Base-by-base conservation (phyloP, 1,284 basidiomycete genomes). In the Cystobasidiaceae sp. region DNA sequence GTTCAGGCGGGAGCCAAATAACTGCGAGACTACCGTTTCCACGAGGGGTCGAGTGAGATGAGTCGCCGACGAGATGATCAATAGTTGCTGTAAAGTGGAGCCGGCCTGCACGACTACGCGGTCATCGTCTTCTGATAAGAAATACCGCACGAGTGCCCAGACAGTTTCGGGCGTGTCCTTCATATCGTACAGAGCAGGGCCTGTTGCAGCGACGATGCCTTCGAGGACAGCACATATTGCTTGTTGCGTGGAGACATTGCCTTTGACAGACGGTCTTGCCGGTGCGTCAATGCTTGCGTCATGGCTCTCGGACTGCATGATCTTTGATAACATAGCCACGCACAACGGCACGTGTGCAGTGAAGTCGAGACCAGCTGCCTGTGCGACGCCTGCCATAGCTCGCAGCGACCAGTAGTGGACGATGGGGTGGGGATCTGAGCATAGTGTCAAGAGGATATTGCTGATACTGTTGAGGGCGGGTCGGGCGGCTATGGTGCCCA, bases 401-500 rank as follows among this genome's bases (percentile, higher is more conserved):
- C 85, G 85, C 65, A 98, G 81, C 1, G 94, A 87, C 83, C 88
- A 93, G 75, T 88, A 97, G 77, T 98, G 93, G 4, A 97, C 96
- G 11, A 93, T 84, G 0, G 96, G 96, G 75, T 98, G 96, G 0
- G 96, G 92, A 75, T 99, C 96, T 67, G 89, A 92, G 73, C 89
- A 86, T 30, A 99, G 83, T 1, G 93, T 97, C 86, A 97, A 92
- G 50, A 97, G 81, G 61, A 98, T 87, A 73, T 97, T 93, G 70
- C 97, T 88, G 0, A 94, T 91, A 0, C 94, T 97, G 78, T 97
- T 97, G 66, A 98, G 82, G 15, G 97, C 82, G 0, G 96, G 92
- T 0, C 92, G 91, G 5, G 93, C 94, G 4, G 90, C 89, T 21
- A 98, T 81, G 37, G 93, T 90, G 15, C 96, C 96, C 34, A 98